Evolutionary conservation across 2,329 filamentous ascomycete species (phyloP).

Genomic region (Trichoderma cornu-damae): DNA sequence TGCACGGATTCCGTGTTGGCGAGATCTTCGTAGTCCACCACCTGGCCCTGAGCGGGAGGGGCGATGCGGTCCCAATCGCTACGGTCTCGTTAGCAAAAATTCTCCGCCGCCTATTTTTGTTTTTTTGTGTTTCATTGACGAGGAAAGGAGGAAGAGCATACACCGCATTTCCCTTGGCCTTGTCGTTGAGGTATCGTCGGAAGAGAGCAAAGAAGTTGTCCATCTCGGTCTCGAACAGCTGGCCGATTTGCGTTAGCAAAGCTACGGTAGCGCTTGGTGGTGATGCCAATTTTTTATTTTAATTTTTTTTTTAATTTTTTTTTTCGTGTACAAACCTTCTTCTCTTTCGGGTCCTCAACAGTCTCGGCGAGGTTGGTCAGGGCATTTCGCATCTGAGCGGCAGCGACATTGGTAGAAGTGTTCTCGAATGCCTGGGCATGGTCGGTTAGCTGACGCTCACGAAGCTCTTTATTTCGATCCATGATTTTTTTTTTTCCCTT

Average conservation of each 20-base stretch:
- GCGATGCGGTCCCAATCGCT: constrained; percentile 97
- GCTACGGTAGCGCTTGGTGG: background rate
- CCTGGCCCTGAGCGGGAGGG: constrained; percentile 86
- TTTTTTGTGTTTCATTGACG: background rate
- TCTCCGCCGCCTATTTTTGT: too few species aligned
- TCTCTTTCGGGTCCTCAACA: constrained; percentile 72
- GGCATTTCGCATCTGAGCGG: constrained; percentile 97
- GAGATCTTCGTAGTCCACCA: constrained; percentile 89
- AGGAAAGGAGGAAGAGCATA: constrained; percentile 38
- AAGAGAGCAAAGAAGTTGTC: constrained; percentile 99
- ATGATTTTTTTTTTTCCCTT: background rate
- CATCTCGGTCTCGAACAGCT: constrained; percentile 98
- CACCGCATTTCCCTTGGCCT: constrained; percentile 93
- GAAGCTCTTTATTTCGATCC: background rate
- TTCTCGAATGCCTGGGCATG: constrained; percentile 85
- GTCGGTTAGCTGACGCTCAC: constrained; percentile 26
- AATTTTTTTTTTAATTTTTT: background rate
- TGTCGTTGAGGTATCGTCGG: constrained; percentile 96
- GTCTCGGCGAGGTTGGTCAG: constrained; percentile 89
- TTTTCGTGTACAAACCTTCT: constrained; percentile 60
- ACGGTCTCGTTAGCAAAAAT: constrained; percentile 19
- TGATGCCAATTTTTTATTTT: too few species aligned
- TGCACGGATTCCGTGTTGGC: constrained; percentile 84
- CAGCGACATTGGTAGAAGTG: constrained; percentile 95
- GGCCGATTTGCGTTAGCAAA: constrained; percentile 19